A percentile compares a stretch with the other conserved stretches of the same genome.
Conservation (phyloP, 306 rosid species). For the Calophaca sinica region DNA sequence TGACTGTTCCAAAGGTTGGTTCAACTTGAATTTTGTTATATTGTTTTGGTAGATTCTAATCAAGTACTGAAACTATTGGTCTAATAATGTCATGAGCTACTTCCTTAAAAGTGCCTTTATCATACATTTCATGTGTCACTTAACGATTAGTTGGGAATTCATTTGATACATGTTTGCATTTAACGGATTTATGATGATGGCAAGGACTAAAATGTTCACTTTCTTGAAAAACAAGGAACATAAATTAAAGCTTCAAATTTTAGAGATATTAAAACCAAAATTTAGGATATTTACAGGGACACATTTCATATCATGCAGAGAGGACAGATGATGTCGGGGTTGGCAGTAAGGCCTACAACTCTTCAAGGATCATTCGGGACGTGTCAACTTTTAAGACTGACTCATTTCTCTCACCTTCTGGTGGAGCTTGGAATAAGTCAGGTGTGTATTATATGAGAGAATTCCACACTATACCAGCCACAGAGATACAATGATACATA, state of each 20-base stretch:
- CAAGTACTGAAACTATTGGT: too few species aligned
- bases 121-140: background rate
- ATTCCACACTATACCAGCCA: conserved; percentile 4
- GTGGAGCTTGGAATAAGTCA: conserved; percentile 48
- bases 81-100: too few species aligned
- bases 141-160: conserved; percentile 5
- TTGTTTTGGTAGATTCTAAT: background rate
- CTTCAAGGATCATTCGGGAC: conserved; percentile 47
- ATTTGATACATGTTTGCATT: background rate
- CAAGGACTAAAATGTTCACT: background rate
- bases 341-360: conserved; percentile 35
- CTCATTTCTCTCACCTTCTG: conserved; percentile 51
- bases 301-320: conserved; percentile 54
- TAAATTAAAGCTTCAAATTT: background rate
- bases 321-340: conserved; percentile 35
- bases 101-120: too few species aligned
- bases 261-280: background rate
- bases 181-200: conserved; percentile 6
- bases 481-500: conserved; percentile 1
- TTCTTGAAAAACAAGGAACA: background rate
- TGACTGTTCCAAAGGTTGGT: conserved; percentile 57
- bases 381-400: conserved; percentile 45
- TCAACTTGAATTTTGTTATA: conserved; percentile 19
- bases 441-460: conserved; percentile 48
- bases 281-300: background rate